Percentiles rank a stretch among this genome's conserved stretches.
phyloP scores from a whole-genome alignment of 1,139 yeast genomes.

The Pneumocystis sp. region DNA sequence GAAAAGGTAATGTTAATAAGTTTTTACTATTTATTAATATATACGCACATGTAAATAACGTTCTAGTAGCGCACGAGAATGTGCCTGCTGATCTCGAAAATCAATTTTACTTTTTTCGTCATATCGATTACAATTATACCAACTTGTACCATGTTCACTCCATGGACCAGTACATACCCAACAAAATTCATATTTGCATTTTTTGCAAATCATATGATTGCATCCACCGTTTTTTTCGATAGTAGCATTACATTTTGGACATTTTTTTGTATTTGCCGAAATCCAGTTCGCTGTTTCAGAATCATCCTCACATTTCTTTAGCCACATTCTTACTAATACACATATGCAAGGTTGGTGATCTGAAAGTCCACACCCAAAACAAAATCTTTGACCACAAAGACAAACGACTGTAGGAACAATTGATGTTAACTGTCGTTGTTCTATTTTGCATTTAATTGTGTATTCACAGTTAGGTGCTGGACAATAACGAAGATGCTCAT shows the following conservation, averaged over 20 bases:
- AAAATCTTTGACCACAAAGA: constrained; percentile 51
- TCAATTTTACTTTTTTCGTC: constrained; percentile 30
- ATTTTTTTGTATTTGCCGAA: constrained; percentile 68
- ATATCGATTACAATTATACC: constrained; percentile 54
- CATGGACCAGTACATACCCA: constrained; percentile 83
- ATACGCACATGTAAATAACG: constrained; percentile 43
- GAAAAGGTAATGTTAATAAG: not conserved
- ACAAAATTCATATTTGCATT: constrained; percentile 69
- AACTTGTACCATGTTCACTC: constrained; percentile 52
- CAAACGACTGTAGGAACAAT: constrained; percentile 57
- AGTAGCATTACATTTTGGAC: constrained; percentile 37
- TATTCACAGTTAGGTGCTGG: constrained; percentile 72
- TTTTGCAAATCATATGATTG: constrained; percentile 76
- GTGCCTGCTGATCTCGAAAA: constrained; percentile 25
- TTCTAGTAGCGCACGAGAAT: constrained; percentile 33
- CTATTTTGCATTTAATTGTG: constrained; percentile 35
- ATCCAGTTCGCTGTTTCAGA: constrained; percentile 86
- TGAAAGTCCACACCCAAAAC: constrained; percentile 52
- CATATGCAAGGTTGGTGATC: constrained; percentile 83
- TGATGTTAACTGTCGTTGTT: constrained; percentile 27
- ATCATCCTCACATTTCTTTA: constrained; percentile 67
- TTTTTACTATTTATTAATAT: not conserved
- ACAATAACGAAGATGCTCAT: constrained; percentile 52
- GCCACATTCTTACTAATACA: constrained; percentile 53
- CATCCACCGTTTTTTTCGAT: constrained; percentile 34